Evolutionary conservation across 108 stramenopile genomes (phyloP).

Genomic region (Nannochloropsis oceanica): DNA sequence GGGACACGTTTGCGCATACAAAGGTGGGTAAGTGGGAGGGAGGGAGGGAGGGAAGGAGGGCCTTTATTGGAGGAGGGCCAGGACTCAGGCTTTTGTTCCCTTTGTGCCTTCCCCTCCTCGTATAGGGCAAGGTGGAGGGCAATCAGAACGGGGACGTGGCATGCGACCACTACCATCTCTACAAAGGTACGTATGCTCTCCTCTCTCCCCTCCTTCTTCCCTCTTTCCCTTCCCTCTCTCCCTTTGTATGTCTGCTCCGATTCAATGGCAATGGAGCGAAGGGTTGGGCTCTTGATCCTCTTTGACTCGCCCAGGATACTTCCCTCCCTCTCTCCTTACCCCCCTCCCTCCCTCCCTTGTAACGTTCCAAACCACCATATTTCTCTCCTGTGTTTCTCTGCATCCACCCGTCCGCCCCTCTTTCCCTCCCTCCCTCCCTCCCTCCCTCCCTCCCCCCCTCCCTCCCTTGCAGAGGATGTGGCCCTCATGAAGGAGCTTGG

Average conservation of each 20-base stretch:
- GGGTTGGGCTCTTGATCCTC: no score
- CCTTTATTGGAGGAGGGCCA: neutral
- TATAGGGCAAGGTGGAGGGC: conserved; percentile 34
- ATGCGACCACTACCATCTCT: conserved; percentile 67
- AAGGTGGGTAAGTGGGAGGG: neutral
- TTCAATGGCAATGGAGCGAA: neutral
- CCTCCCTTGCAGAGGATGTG: conserved; percentile 51
- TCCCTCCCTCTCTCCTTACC: no score
- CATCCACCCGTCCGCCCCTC: neutral
- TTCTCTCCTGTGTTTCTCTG: neutral
- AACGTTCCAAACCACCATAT: neutral
- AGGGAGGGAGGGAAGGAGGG: neutral
- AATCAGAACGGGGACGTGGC: conserved; percentile 59
- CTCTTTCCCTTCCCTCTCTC: neutral
- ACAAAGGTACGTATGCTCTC: neutral
- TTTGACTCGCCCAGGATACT: no score
- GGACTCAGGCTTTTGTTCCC: neutral
- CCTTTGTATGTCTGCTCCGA: neutral
- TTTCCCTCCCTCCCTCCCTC: neutral
- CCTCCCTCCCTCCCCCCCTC: neutral
- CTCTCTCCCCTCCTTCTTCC: no score
- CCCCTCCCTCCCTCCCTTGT: neutral
- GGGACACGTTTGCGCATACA: conserved; percentile 56
- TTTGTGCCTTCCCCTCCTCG: neutral
- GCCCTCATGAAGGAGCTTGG: conserved; percentile 56